phyloP scores from a whole-genome alignment of 1,139 yeast species.

The Komagataea norvegica region DNA sequence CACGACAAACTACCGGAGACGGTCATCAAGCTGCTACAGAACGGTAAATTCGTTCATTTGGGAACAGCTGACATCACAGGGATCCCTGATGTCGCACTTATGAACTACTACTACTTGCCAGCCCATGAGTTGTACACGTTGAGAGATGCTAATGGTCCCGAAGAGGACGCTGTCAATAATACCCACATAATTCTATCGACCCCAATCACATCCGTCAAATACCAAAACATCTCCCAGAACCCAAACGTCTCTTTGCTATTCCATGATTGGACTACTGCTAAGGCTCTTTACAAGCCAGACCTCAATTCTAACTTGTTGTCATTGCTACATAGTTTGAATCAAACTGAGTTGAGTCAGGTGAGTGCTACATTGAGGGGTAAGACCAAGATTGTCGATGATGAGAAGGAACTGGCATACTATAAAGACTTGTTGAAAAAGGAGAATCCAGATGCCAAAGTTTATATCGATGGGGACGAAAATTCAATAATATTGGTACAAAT shows the following conservation, averaged over 20 bases:
- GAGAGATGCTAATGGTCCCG: constrained; percentile 28
- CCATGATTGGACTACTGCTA: constrained; percentile 81
- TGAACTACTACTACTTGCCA: constrained; percentile 74
- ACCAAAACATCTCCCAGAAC: constrained; percentile 57
- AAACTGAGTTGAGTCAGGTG: constrained; percentile 67
- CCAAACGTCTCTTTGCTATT: constrained; percentile 74
- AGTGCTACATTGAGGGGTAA: constrained; percentile 75
- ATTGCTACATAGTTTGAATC: constrained; percentile 67
- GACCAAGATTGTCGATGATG: constrained; percentile 50
- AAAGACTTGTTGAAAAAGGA: constrained; percentile 53
- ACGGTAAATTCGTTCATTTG: constrained; percentile 69
- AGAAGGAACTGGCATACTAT: constrained; percentile 48
- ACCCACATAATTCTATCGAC: constrained; percentile 64
- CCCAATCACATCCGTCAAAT: constrained; percentile 64
- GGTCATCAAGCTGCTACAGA: constrained; percentile 49
- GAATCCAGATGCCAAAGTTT: constrained; percentile 65
- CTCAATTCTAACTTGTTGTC: constrained; percentile 40
- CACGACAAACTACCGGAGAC: constrained; percentile 47
- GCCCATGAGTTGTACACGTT: constrained; percentile 34
- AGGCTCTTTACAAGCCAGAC: constrained; percentile 30
- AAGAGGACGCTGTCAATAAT: constrained; percentile 34
- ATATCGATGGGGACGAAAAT: constrained; percentile 56
- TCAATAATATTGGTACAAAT: constrained; percentile 65
- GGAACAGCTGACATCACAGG: constrained; percentile 65
- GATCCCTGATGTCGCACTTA: constrained; percentile 77